Conservation (phyloP, 257 asterid species). For the Nicotiana sylvestris region DNA sequence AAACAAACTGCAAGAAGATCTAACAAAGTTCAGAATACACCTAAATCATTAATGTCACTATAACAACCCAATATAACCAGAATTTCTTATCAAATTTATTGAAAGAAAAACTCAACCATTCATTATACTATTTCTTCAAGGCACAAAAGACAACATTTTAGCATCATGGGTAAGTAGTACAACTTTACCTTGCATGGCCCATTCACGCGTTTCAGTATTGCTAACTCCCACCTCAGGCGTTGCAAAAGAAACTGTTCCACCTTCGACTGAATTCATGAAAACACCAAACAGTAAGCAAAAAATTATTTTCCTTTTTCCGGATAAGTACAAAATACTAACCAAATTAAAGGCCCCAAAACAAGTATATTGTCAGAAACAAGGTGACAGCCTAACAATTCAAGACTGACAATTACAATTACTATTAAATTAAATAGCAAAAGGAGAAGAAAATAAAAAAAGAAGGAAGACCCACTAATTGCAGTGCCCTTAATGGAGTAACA, state of each 20-base stretch:
- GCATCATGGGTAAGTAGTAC: neutral
- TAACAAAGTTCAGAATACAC: neutral
- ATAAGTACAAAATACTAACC: neutral
- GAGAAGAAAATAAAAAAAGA: neutral
- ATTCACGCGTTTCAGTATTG: slow-evolving; percentile 59
- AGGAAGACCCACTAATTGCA: neutral
- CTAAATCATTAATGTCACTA: neutral
- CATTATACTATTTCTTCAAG: neutral
- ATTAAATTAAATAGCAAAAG: neutral
- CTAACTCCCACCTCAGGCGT: slow-evolving; percentile 63
- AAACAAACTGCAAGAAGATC: neutral
- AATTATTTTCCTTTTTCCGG: neutral
- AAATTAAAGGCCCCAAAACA: neutral
- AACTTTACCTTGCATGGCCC: slow-evolving; percentile 84
- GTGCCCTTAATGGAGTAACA: neutral
- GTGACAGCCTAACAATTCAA: neutral
- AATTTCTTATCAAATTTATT: neutral
- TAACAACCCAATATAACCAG: neutral
- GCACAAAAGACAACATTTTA: neutral
- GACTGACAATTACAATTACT: too few species aligned
- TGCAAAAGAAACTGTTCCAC: slow-evolving; percentile 43
- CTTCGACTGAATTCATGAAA: slow-evolving; percentile 32
- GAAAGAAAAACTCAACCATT: neutral
- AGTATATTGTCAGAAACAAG: neutral
- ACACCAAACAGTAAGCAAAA: neutral